phyloP scores from a whole-genome alignment of 2,329 filamentous ascomycete genomes.

The Claviceps paspali region DNA sequence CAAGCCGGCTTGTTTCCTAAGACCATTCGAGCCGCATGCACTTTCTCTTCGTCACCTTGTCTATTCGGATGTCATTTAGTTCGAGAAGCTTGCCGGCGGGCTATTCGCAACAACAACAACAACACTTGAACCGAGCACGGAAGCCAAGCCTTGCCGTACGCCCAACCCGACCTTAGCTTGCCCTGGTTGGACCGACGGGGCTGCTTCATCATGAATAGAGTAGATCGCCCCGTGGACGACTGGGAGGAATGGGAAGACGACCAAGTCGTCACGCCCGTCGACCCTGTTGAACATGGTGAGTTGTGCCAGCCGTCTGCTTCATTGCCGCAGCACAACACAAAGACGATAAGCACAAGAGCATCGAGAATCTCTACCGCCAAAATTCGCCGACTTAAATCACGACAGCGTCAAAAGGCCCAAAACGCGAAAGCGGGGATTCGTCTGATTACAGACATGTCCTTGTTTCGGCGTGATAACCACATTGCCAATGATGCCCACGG shows the following conservation, averaged over 20 bases:
- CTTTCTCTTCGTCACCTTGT: background rate
- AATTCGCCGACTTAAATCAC: conserved; percentile 37
- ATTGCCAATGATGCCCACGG: conserved; percentile 16
- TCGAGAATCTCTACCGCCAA: conserved; percentile 25
- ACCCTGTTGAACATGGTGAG: conserved; percentile 20
- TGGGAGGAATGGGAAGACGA: conserved; percentile 42
- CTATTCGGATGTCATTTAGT: background rate
- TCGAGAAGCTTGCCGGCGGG: background rate
- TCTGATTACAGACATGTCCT: conserved; percentile 54
- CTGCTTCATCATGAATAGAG: background rate
- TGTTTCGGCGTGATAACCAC: conserved; percentile 29
- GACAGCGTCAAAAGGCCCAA: conserved; percentile 43
- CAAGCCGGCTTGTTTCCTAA: background rate
- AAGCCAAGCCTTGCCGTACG: background rate
- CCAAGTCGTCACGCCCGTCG: conserved; percentile 25
- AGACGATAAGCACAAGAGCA: conserved; percentile 9
- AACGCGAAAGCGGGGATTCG: conserved; percentile 49
- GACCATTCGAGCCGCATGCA: too few species aligned
- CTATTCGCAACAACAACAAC: background rate
- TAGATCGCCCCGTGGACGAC: conserved; percentile 19
- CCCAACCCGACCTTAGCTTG: background rate
- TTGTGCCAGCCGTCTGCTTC: conserved; percentile 6
- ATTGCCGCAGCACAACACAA: conserved; percentile 8
- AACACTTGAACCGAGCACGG: background rate
- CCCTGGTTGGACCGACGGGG: too few species aligned